Base-by-base conservation (phyloP, 176 grass and related monocot genomes). In the Aegilops umbellulata region DNA sequence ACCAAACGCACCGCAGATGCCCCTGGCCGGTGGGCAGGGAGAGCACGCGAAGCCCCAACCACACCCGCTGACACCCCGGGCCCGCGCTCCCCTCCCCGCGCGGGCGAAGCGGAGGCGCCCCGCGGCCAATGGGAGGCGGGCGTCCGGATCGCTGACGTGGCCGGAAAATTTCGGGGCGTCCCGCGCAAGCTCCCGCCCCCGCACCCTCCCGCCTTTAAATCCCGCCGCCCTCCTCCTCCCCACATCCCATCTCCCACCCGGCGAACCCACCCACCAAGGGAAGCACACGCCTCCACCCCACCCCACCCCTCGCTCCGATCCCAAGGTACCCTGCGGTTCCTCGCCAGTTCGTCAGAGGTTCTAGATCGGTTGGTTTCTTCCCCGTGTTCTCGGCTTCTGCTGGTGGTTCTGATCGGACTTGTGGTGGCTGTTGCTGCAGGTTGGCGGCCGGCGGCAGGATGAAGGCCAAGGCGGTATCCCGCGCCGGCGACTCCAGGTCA, bases 121-220 rank as follows among this genome's bases (percentile, higher is more conserved):
- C 69, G 46, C 27, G 16, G 79, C 84, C 84, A 86, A 90, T 90
- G 57, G 84, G 65, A 86, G 24, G 80, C 42, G 32, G 79, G 68
- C 71, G 14, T 65, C 25, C 86, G 86, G 92, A 97, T 94, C 90
- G 83, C 0, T 97, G 94, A 94, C 83, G 90, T 92, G 94, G 80
- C 66, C 65, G 1, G 29, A 63, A 80, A 29, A 6, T 55, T 69
- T 82, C 66, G 31, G 8, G 7, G 36, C 80, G 80, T 88, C 93
- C 90, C 93, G 93, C 93, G 82, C 87, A 88, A 90, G 87, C 67
- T 64, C 73, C 39, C 86, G 25, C 80, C 81, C 65, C 65, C 16
- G 0, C 29, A 2, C 8, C 30, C 30, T 3, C 27, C 36, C 19
- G 82, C 77, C 77, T 85, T 89, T 91, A 88, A 91, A 91, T 34